Evolutionary conservation across 768 basidiomycete genomes (phyloP), one percentile per base, ranked within the genome.

Genomic region (Kwoniella bestiolae): DNA sequence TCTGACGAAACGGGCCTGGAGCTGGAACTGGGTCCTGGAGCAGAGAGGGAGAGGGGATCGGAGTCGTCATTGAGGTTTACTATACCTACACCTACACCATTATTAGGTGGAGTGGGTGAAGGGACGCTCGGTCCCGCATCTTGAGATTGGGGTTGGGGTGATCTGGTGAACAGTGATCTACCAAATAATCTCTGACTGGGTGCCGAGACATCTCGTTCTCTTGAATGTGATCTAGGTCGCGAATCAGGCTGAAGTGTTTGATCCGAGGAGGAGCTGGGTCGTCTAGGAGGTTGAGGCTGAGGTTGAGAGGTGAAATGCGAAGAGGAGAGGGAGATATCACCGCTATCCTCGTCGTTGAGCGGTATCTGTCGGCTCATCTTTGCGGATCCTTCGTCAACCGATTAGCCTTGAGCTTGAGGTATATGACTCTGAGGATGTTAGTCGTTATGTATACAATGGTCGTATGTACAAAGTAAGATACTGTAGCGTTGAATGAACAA

Each of bases 101-200:
- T 58, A 41, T 14, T 29, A 44, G 53, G 25, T 45, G 14, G 2
- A 38, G 18, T 9, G 25, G 56, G 34, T 18, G 56, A 38, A 23
- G 59, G 18, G 12, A 55, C 52, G 32, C 52, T 35, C 9, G 62
- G 55, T 31, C 31, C 29, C 3, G 25, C 34, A 9, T 66, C 58
- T 45, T n/a, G n/a, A 26, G 51, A 25, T 18, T n/a, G 41, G 1
- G 63, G 51, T 38, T 31, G 25, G 29, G 63, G 51, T 14, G 63
- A 56, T 56, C 35, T 45, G 21, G 52, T 28, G 35, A 60, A 67
- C 21, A 67, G 31, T 5, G 66, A 46, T 58, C 50, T 56, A 29
- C 66, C 60, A 25, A 66, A 60, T 32, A 60, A 31, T 38, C 65
- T 34, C 58, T 66, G 65, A 14, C 44, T 34, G 18, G 65, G 65